Evolutionary conservation across 2,329 filamentous ascomycete species (phyloP).

Genomic region (Alternaria panax): DNA sequence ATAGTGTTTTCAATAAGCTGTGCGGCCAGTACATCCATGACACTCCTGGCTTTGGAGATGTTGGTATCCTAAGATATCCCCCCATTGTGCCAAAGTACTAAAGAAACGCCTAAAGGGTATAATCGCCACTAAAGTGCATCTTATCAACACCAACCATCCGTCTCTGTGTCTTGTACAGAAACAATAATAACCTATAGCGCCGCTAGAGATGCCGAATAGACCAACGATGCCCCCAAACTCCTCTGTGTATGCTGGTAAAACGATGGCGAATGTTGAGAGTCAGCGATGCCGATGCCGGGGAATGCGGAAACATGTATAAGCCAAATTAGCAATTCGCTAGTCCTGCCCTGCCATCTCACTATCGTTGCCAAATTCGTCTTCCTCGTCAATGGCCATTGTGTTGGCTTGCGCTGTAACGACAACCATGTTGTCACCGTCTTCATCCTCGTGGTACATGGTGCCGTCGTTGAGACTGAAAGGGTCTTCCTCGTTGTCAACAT

Average conservation of each 20-base stretch:
- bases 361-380: slow-evolving; percentile 55
- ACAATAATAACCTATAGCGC: slow-evolving; percentile 17
- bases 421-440: slow-evolving; percentile 45
- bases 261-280: neutral
- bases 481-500: slow-evolving; percentile 23
- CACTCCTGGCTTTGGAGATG: neutral
- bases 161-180: slow-evolving; percentile 1
- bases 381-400: slow-evolving; percentile 52
- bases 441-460: slow-evolving; percentile 42
- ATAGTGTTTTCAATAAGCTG: neutral
- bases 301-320: neutral
- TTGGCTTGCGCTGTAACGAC: slow-evolving; percentile 48
- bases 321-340: slow-evolving; percentile 8
- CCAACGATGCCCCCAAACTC: slow-evolving; percentile 14
- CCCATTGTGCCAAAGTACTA: neutral
- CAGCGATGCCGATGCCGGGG: neutral
- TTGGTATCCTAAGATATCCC: neutral
- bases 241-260: slow-evolving; percentile 21
- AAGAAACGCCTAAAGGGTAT: slow-evolving; percentile 29
- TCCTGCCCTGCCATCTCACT: slow-evolving; percentile 54
- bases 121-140: slow-evolving; percentile 18
- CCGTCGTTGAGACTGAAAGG: slow-evolving; percentile 34
- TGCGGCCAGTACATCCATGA: neutral
- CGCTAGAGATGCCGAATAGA: slow-evolving; percentile 17
- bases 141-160: slow-evolving; percentile 12